Evolutionary conservation across 257 asterid genomes (phyloP), one percentile per base, ranked within the genome.

Genomic region (Penstemon barbatus): DNA sequence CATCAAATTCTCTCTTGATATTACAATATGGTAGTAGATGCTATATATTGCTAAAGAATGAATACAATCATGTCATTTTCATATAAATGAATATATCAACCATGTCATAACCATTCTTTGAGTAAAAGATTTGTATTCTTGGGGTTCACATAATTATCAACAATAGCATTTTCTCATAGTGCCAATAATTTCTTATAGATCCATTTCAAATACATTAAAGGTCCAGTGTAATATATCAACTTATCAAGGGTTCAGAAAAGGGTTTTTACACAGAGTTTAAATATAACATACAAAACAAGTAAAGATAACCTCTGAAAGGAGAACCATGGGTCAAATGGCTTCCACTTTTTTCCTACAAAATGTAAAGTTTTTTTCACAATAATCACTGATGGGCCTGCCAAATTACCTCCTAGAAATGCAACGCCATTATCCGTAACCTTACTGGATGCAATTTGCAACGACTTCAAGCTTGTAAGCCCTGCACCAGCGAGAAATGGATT

Each of bases 391-490:
- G 39, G 11, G 48, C 49, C 13, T n/a, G n/a, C 18, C 44, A 40
- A 44, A 10, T 8, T 78, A 86, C 92, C 92, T 86, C 55, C 78
- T 60, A 86, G 74, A 66, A 66, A 80, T 36, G 76, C 58, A 10
- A 80, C 78, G 6, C 92, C 92, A 59, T 67, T 61, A 73, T 86
- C 87, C n/a, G 92, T 83, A 69, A 86, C 89, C 77, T 81, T 80
- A 62, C 83, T 83, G 62, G 87, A 86, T n/a, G 92, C 82, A 57
- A 86, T 74, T 78, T 86, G 92, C 52, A 86, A 78, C 9, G 67
- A 76, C 72, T 86, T 86, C 85, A 86, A 77, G 51, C 73, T 81
- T 19, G 63, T 25, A 63, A 84, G 83, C 61, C 87, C 92, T 86
- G 79, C 52, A 68, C 72, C 3, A 33, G 42, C 39, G 68, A 61